Conservation (phyloP, 2,329 filamentous ascomycete species). For the Myriosclerotinia curreyana region DNA sequence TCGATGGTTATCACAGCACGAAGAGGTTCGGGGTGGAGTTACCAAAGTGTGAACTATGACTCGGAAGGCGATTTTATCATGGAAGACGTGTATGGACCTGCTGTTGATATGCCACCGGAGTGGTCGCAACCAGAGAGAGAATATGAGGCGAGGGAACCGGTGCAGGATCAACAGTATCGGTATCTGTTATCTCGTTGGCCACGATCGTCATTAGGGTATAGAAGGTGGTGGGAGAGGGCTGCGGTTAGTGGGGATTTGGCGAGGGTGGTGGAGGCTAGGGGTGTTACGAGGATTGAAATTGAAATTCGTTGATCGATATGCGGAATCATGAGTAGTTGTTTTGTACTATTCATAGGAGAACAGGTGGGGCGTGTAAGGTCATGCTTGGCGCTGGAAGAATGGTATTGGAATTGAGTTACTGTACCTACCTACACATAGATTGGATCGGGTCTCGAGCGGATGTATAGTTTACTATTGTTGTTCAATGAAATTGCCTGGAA, state of each 20-base stretch:
- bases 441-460: background rate
- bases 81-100: slow-evolving; percentile 28
- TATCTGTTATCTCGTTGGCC: slow-evolving; percentile 22
- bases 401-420: background rate
- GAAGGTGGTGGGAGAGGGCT: slow-evolving; percentile 5
- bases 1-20: slow-evolving; percentile 3
- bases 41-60: slow-evolving; percentile 26
- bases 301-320: slow-evolving; percentile 11
- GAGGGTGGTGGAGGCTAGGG: slow-evolving; percentile 39
- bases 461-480: background rate
- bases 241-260: slow-evolving; percentile 32
- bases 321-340: background rate
- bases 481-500: background rate
- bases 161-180: slow-evolving; percentile 15
- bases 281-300: slow-evolving; percentile 20
- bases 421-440: background rate
- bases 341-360: background rate
- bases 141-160: background rate
- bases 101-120: background rate
- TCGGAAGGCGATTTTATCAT: slow-evolving; percentile 33
- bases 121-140: slow-evolving; percentile 19
- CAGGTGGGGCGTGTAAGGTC: background rate
- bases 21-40: slow-evolving; percentile 1
- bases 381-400: background rate
- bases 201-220: background rate